Base-by-base conservation (phyloP, 1,284 basidiomycete genomes). In the Austroboletus niveus region DNA sequence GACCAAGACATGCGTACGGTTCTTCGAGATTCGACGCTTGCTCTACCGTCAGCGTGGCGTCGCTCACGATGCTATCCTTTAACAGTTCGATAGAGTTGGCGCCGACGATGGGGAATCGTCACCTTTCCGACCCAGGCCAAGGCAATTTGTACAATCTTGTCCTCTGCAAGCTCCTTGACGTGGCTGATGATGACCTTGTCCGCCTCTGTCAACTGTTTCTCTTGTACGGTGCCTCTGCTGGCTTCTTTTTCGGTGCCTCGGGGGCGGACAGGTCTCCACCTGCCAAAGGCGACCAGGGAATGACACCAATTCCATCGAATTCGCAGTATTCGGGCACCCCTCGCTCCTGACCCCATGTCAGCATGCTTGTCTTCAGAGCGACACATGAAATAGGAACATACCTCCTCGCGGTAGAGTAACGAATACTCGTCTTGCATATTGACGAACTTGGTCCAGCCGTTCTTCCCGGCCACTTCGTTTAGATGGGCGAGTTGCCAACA, bases 401-500 rank as follows among this genome's bases (percentile, higher is more conserved):
- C 17, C 17, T 17, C 17, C 17, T 17, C 1, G 17, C 17, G 17
- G 17, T 17, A 17, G 17, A 17, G 17, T 17, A 75, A 55, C 32
- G 72, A 75, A 47, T 75, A 68, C 51, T 75, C 73, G 17, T 69
- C 65, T 57, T 75, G 75, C 60, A 74, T 69, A 45, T 69, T 67
- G 9, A 73, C 58, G 47, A 75, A 76, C 52, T 54, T 61, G 15
- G 74, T 73, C 69, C 69, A 74, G 17, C 17, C 64, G 24, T 74
- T 54, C 48, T 53, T 53, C 43, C 62, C 54, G 15, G 74, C 73
- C 17, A 71, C 66, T 34, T 71, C 63, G 53, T 75, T 75, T 57
- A 76, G 61, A 42, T 66, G 64, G 7, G 71, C 70, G 42, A 80
- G 73, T 42, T 76, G 71, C 73, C 73, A 77, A 22, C 68, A 61